Conservation (phyloP, 306 rosid genomes). For the Dalbergia cochinchinensis region DNA sequence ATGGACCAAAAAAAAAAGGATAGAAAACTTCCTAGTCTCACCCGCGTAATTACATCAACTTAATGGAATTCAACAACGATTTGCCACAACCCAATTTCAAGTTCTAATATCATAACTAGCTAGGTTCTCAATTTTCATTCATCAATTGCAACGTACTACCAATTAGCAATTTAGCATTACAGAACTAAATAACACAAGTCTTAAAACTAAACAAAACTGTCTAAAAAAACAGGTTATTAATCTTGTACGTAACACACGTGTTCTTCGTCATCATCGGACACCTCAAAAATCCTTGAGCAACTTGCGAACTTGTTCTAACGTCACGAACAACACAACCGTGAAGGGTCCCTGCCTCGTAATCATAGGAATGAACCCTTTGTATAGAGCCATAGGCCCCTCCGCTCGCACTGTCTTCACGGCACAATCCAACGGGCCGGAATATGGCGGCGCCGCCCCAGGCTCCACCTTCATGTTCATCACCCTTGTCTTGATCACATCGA, state of each 20-base stretch:
- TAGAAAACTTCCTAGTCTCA: neutral
- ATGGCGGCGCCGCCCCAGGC: constrained; percentile 57
- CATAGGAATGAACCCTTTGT: constrained; percentile 78
- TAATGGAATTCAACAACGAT: neutral
- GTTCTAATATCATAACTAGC: neutral
- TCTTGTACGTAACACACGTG: neutral
- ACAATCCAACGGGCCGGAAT: constrained; percentile 70
- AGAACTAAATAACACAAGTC: neutral
- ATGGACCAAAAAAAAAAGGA: neutral
- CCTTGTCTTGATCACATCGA: constrained; percentile 80
- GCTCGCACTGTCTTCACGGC: constrained; percentile 66
- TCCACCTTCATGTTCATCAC: constrained; percentile 89
- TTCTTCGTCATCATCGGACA: constrained; percentile 36
- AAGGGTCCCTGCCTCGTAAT: constrained; percentile 81
- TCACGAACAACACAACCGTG: constrained; percentile 74
- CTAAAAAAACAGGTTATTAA: neutral
- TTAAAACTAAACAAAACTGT: neutral
- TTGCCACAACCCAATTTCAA: neutral
- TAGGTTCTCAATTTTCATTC: neutral
- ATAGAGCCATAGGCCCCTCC: constrained; percentile 78
- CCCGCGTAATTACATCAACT: neutral
- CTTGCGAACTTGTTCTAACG: constrained; percentile 76
- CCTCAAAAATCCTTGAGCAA: constrained; percentile 67
- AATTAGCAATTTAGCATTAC: neutral
- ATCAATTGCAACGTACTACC: neutral